Conservation (phyloP, 768 basidiomycete genomes). For the Boletus subcaerulescens region DNA sequence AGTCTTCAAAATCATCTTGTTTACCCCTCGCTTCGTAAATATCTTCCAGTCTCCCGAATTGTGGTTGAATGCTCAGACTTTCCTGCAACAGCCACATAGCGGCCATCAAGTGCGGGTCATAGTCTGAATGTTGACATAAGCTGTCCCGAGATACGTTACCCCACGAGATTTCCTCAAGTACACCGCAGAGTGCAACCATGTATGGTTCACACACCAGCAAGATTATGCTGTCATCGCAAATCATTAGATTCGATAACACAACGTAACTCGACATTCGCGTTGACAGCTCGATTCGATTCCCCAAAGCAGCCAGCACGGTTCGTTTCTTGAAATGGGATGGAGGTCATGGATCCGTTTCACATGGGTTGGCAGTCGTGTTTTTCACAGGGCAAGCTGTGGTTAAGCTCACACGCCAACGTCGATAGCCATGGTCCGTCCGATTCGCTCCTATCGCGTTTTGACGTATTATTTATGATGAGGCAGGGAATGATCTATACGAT, state of each 20-base stretch:
- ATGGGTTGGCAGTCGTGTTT: not conserved
- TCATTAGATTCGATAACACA: not conserved
- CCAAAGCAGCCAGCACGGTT: constrained; percentile 2
- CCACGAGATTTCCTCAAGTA: not conserved
- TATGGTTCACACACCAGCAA: not conserved
- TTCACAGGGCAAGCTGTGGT: constrained; percentile 1
- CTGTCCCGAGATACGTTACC: not conserved
- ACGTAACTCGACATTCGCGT: not conserved
- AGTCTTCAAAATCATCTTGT: not conserved
- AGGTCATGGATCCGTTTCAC: not conserved
- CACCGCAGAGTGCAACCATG: not conserved
- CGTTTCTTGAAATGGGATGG: not conserved
- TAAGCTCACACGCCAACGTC: constrained; percentile 11
- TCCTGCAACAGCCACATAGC: not conserved
- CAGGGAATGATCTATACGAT: not conserved
- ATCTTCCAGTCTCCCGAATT: not conserved
- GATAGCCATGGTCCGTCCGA: constrained; percentile 1
- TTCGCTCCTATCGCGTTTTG: not conserved
- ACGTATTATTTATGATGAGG: not conserved
- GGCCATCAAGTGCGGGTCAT: not conserved
- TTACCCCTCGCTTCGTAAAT: not conserved
- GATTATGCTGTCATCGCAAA: not conserved
- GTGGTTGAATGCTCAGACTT: not conserved
- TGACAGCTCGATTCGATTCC: constrained; percentile 1
- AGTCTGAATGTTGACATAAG: not conserved